These are phyloP conservation scores for Neurospora intermedia DNA, from an alignment of 495 filamentous ascomycete genomes.

Conservation along the genomic window DNA sequence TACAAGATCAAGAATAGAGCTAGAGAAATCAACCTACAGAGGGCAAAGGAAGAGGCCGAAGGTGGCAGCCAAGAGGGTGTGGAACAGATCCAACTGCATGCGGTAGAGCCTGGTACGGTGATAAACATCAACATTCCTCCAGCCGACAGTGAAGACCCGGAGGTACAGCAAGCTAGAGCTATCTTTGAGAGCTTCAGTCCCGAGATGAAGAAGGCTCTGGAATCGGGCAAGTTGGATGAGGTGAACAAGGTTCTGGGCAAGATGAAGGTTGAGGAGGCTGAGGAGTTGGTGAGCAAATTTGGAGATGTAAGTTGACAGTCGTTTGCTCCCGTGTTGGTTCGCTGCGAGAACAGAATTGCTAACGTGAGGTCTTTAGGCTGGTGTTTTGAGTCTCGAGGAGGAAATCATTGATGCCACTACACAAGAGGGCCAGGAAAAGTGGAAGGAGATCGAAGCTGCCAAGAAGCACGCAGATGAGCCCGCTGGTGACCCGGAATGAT, in stretches of 20 bases:
- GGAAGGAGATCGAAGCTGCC: constrained; percentile 64
- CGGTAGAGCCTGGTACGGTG: constrained; percentile 83
- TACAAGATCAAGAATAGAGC: constrained; percentile 65
- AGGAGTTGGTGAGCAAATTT: constrained; percentile 75
- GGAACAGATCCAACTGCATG: constrained; percentile 97
- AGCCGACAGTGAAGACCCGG: constrained; percentile 50
- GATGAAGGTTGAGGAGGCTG: constrained; percentile 88
- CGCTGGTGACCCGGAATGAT: constrained; percentile 25
- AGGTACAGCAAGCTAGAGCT: constrained; percentile 52
- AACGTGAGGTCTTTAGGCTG: constrained; percentile 38
- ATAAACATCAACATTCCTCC: constrained; percentile 82
- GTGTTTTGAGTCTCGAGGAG: constrained; percentile 84
- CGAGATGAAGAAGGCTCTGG: constrained; percentile 69
- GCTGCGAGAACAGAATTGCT: neutral
- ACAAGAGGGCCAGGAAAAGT: constrained; percentile 68
- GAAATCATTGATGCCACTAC: constrained; percentile 94
- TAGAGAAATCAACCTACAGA: constrained; percentile 59
- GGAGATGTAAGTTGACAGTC: constrained; percentile 46
- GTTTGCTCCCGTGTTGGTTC: neutral
- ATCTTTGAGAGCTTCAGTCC: constrained; percentile 78
- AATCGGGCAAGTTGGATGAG: constrained; percentile 76
- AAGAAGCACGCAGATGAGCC: constrained; percentile 19
- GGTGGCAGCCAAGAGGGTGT: constrained; percentile 47
- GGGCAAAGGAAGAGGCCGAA: constrained; percentile 53
- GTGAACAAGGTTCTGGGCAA: constrained; percentile 91